A percentile compares a stretch with the other conserved stretches of the same genome.
Evolutionary conservation across 2,329 filamentous ascomycete genomes (phyloP).

Genomic region (Verticillium tricorpus): DNA sequence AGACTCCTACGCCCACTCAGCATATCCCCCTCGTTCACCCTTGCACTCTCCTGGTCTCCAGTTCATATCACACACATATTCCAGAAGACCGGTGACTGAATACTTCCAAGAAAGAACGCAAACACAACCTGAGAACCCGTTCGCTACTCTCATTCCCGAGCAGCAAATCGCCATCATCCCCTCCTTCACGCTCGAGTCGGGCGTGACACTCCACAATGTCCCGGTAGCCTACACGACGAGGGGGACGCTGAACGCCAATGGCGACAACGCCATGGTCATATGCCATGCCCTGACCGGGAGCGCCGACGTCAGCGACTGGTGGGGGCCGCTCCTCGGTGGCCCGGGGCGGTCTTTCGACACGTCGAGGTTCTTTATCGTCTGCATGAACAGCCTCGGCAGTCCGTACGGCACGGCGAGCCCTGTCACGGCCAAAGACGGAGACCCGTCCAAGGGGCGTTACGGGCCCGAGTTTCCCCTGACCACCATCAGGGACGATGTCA

Average conservation of each 20-base stretch:
- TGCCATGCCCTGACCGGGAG: constrained; percentile 85
- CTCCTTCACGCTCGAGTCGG: constrained; percentile 88
- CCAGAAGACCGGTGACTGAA: constrained; percentile 51
- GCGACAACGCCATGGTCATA: constrained; percentile 68
- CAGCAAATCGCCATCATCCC: constrained; percentile 85
- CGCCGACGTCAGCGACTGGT: constrained; percentile 83
- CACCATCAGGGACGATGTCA: constrained; percentile 92
- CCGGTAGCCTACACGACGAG: constrained; percentile 65
- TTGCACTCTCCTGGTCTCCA: neutral
- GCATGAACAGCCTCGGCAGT: constrained; percentile 80
- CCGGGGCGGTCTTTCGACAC: constrained; percentile 76
- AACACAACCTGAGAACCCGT: constrained; percentile 87
- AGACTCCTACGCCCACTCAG: neutral
- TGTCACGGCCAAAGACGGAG: constrained; percentile 82
- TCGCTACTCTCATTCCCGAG: constrained; percentile 77
- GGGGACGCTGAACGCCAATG: constrained; percentile 53
- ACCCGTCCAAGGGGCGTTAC: constrained; percentile 69
- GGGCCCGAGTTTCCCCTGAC: constrained; percentile 95
- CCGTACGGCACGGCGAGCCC: constrained; percentile 86
- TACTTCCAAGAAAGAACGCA: constrained; percentile 60
- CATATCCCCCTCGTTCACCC: neutral
- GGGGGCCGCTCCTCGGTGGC: constrained; percentile 76
- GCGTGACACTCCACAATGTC: constrained; percentile 74
- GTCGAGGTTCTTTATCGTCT: constrained; percentile 79
- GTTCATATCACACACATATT: constrained; percentile 1